These are phyloP conservation scores for Umbelopsis ramanniana DNA, from an alignment of 192 early-diverging fungal species.

Conservation along the genomic window DNA sequence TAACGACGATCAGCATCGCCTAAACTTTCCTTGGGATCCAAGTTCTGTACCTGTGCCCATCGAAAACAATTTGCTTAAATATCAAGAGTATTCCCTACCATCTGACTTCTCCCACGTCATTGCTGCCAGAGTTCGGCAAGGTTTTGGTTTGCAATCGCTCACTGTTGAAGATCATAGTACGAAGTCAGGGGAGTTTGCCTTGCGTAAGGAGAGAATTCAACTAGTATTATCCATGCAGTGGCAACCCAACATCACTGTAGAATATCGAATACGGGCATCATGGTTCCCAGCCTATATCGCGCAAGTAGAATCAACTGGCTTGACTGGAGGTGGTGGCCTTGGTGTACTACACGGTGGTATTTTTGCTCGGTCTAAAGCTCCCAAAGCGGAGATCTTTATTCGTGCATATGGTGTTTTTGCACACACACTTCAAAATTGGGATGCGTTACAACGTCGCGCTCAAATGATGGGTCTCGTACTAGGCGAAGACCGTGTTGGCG, in stretches of 20 bases:
- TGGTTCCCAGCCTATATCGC: conserved; percentile 28
- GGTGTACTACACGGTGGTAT: conserved; percentile 26
- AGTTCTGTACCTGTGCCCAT: conserved; percentile 61
- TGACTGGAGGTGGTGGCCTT: not conserved
- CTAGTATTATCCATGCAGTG: conserved; percentile 71
- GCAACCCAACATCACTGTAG: conserved; percentile 76
- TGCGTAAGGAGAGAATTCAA: conserved; percentile 54
- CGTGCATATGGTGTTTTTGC: conserved; percentile 49
- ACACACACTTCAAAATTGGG: conserved; percentile 45
- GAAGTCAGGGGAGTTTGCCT: conserved; percentile 17
- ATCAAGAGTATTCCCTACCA: conserved; percentile 66
- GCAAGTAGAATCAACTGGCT: conserved; percentile 6
- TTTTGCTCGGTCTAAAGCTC: conserved; percentile 44
- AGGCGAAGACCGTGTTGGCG: conserved; percentile 18
- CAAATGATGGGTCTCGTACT: conserved; percentile 47
- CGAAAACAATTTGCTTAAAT: conserved; percentile 63
- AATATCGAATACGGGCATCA: conserved; percentile 68
- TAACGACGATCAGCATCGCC: conserved; percentile 38
- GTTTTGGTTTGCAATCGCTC: conserved; percentile 67
- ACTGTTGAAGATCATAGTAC: conserved; percentile 47
- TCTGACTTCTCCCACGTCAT: conserved; percentile 65
- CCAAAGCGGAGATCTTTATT: conserved; percentile 55
- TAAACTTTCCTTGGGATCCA: conserved; percentile 72
- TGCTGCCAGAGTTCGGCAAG: conserved; percentile 69
- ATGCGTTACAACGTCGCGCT: conserved; percentile 42